Conservation (phyloP, 305 asterid genomes). For the Fraxinus albicans region DNA sequence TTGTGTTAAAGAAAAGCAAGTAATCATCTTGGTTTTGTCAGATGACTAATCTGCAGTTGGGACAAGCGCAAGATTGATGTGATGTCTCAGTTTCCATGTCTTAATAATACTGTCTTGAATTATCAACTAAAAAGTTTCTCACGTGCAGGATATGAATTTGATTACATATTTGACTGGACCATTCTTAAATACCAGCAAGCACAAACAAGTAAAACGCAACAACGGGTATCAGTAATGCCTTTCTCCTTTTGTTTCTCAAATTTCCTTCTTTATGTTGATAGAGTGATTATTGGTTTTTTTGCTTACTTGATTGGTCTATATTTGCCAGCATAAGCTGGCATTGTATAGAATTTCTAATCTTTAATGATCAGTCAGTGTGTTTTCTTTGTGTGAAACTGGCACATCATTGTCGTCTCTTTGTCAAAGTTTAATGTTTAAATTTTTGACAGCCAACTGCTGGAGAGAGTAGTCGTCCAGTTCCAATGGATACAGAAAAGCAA, state of each 20-base stretch:
- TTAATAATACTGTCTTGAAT: not conserved
- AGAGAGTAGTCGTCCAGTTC: slow-evolving; percentile 78
- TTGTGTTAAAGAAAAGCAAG: not conserved
- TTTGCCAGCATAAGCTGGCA: slow-evolving; percentile 5
- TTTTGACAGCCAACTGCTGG: slow-evolving; percentile 71
- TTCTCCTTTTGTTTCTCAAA: slow-evolving; percentile 9
- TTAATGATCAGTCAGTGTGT: not conserved
- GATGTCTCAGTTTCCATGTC: not conserved
- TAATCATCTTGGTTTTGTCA: not conserved
- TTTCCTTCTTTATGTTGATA: slow-evolving; percentile 12
- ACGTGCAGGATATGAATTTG: slow-evolving; percentile 74
- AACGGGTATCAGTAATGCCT: slow-evolving; percentile 47
- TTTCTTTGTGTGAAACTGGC: slow-evolving; percentile 5
- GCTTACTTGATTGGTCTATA: not conserved
- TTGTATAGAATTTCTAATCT: not conserved
- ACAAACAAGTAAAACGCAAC: slow-evolving; percentile 64
- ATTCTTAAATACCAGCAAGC: slow-evolving; percentile 91
- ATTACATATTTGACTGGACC: slow-evolving; percentile 92
- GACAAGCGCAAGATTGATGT: not conserved
- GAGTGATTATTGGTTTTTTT: not conserved
- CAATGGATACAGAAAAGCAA: slow-evolving; percentile 54
- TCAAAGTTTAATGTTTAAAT: slow-evolving; percentile 18
- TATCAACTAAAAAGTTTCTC: slow-evolving; percentile 9
- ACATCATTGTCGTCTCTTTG: slow-evolving; percentile 3
- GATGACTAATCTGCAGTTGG: slow-evolving; percentile 9